Percentiles rank a stretch among this genome's conserved stretches.
Evolutionary conservation across 169 alveolate genomes (phyloP).

Genomic region (Eimeria zaria): DNA sequence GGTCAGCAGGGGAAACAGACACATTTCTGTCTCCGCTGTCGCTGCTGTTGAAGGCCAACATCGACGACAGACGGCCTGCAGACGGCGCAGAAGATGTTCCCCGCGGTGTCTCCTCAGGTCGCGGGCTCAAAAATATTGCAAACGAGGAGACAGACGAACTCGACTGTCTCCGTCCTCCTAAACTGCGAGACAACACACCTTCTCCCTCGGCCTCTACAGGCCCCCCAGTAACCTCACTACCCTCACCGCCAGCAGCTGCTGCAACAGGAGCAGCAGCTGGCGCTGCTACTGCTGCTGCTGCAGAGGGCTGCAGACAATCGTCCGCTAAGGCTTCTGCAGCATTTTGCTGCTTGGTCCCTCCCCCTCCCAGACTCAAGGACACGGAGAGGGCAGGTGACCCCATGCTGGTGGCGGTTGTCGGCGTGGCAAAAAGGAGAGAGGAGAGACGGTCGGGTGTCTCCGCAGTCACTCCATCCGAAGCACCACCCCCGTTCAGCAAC

Average conservation of each 20-base stretch:
- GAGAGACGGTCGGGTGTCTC: constrained; percentile 51
- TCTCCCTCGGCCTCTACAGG: neutral
- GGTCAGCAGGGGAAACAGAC: neutral
- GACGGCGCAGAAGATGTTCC: neutral
- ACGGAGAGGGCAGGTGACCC: constrained; percentile 34
- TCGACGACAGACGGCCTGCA: constrained; percentile 4
- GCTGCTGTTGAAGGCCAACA: constrained; percentile 43
- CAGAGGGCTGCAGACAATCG: constrained; percentile 4
- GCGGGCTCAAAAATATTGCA: constrained; percentile 31
- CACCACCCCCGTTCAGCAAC: neutral
- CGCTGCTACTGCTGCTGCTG: constrained; percentile 4
- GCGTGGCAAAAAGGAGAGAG: neutral
- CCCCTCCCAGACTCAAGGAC: constrained; percentile 2
- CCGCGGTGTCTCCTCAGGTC: constrained; percentile 58
- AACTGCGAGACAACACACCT: neutral
- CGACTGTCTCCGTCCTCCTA: neutral
- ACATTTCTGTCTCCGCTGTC: neutral
- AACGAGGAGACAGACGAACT: constrained; percentile 48
- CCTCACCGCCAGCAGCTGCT: neutral
- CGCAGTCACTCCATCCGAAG: neutral
- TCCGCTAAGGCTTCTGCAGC: constrained; percentile 7
- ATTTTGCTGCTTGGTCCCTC: neutral
- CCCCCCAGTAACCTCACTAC: neutral
- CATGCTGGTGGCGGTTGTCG: neutral
- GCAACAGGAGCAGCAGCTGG: neutral